Conservation (phyloP, 2,329 filamentous ascomycete species). For the Aureobasidium leucospermi region DNA sequence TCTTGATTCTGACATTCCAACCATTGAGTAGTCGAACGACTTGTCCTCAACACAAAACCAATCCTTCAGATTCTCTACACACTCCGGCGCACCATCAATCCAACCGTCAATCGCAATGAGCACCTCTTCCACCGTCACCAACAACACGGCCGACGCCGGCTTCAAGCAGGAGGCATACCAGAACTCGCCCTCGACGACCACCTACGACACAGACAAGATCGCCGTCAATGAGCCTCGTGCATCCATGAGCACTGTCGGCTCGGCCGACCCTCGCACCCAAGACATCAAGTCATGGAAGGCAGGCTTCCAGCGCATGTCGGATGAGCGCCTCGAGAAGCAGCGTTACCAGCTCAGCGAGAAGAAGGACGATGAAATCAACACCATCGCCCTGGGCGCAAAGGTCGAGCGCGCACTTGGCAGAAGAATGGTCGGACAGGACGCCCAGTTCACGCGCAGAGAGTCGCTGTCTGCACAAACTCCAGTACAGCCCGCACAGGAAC, state of each 20-base stretch:
- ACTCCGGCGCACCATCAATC: conserved; percentile 44
- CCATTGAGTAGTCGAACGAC: neutral
- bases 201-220: conserved; percentile 24
- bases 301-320: conserved; percentile 79
- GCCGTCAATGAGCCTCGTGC: conserved; percentile 16
- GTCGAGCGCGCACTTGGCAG: conserved; percentile 79
- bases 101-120: conserved; percentile 42
- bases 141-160: conserved; percentile 19
- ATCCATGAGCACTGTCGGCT: conserved; percentile 23
- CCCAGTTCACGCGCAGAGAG: conserved; percentile 61
- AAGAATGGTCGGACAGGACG: conserved; percentile 83
- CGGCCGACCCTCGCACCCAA: conserved; percentile 45
- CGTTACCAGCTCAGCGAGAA: conserved; percentile 71
- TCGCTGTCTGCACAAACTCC: neutral
- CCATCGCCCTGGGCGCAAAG: conserved; percentile 83
- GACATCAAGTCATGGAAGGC: conserved; percentile 71
- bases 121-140: conserved; percentile 22
- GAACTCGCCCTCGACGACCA: neutral
- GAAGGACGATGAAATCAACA: conserved; percentile 75
- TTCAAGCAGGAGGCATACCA: conserved; percentile 7
- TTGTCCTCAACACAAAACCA: conserved; percentile 20
- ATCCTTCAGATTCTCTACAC: conserved; percentile 43
- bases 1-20: neutral
- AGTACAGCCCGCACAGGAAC: conserved; percentile 25
- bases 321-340: conserved; percentile 76